These are phyloP conservation scores for Dendrobium officinale DNA, from an alignment of 106 monocot species.

Conservation along the genomic window DNA sequence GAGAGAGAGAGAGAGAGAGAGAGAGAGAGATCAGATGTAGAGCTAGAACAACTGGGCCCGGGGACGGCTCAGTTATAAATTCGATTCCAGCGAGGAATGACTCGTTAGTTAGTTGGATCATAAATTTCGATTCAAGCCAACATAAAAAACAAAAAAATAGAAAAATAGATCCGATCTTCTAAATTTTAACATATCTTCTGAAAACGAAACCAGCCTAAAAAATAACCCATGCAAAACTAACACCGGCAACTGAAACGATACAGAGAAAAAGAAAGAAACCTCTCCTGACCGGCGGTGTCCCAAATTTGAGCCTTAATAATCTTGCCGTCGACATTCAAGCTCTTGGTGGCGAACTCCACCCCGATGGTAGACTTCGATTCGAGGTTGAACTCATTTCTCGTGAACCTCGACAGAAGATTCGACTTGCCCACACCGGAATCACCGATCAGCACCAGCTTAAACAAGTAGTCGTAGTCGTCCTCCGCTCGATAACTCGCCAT, in stretches of 20 bases:
- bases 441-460: slow-evolving; percentile 52
- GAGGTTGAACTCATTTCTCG: slow-evolving; percentile 73
- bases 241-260: background rate
- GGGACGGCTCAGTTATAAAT: no score
- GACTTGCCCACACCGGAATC: slow-evolving; percentile 48
- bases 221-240: background rate
- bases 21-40: no score
- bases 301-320: slow-evolving; percentile 91
- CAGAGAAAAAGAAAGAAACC: slow-evolving; percentile 27
- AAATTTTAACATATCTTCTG: background rate
- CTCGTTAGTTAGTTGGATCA: no score
- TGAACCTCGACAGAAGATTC: slow-evolving; percentile 58
- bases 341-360: slow-evolving; percentile 60
- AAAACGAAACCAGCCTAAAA: background rate
- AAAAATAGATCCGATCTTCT: background rate
- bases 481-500: slow-evolving; percentile 7
- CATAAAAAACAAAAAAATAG: background rate
- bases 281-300: slow-evolving; percentile 89
- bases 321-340: slow-evolving; percentile 66
- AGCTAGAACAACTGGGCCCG: no score
- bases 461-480: slow-evolving; percentile 28
- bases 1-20: no score
- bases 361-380: slow-evolving; percentile 85
- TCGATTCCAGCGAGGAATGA: no score
- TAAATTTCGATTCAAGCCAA: background rate